Conservation (phyloP, 2,329 filamentous ascomycete species). For the Epicoccum sorghinum region DNA sequence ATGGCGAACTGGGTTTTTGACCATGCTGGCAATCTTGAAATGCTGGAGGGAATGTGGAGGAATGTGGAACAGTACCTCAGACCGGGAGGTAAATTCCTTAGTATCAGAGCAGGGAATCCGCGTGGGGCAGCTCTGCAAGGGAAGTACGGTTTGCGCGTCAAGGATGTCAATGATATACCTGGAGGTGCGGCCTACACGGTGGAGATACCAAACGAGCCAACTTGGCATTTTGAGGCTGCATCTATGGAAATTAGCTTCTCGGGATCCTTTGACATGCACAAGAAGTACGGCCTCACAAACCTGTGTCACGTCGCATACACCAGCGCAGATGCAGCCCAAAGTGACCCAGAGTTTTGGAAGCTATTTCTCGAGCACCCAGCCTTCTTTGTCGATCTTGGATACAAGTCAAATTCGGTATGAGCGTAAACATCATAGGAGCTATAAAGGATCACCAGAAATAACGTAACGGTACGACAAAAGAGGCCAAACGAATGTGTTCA, state of each 20-base stretch:
- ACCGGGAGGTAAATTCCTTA: not conserved
- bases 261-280: not conserved
- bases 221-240: not conserved
- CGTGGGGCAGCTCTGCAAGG: not conserved
- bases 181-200: not conserved
- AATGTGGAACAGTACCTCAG: not conserved
- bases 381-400: too few relatives aligned
- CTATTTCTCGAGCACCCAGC: not conserved
- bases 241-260: not conserved
- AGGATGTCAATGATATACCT: not conserved
- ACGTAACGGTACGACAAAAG: too few relatives aligned
- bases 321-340: not conserved
- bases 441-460: too few relatives aligned
- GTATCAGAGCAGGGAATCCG: not conserved
- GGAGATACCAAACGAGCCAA: not conserved
- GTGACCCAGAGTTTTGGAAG: not conserved
- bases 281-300: not conserved
- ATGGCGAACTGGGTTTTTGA: not conserved
- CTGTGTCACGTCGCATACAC: not conserved
- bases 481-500: too few relatives aligned
- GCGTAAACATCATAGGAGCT: too few relatives aligned
- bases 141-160: not conserved
- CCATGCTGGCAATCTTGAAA: not conserved
- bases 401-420: too few relatives aligned
- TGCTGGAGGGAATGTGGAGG: not conserved